A percentile compares a stretch with the other conserved stretches of the same genome.
Conservation (phyloP, 2,329 filamentous ascomycete species). For the Arthrinium puccinioides region DNA sequence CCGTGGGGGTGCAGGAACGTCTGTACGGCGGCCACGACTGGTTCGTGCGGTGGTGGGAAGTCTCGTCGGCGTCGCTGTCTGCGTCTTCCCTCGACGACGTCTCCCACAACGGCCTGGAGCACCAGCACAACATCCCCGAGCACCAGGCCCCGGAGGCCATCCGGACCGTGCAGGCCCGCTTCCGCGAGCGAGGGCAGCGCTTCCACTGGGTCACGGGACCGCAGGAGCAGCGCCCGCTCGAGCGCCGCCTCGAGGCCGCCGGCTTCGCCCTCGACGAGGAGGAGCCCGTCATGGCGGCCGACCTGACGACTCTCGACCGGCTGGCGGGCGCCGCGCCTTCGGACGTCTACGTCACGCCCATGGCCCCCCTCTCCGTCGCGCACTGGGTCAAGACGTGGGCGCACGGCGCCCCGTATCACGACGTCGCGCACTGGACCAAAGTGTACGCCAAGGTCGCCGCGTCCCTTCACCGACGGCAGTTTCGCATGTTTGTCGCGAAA, state of each 20-base stretch:
- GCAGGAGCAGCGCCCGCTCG: conserved; percentile 8
- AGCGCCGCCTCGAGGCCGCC: conserved; percentile 7
- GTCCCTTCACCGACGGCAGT: conserved; percentile 7
- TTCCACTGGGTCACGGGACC: conserved; percentile 13
- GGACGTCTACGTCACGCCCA: neutral
- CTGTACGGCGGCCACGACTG: conserved; percentile 10
- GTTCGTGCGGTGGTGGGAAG: conserved; percentile 10
- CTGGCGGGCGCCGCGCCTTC: neutral
- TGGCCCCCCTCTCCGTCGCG: neutral
- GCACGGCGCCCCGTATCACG: neutral
- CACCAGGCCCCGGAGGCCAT: conserved; percentile 4
- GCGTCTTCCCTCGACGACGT: too few relatives aligned
- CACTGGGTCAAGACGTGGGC: conserved; percentile 10
- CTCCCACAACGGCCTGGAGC: conserved; percentile 11
- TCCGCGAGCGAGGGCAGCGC: conserved; percentile 2
- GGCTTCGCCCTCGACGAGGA: conserved; percentile 8
- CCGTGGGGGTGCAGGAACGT: conserved; percentile 6
- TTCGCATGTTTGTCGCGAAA: conserved; percentile 8
- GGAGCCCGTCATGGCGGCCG: conserved; percentile 7
- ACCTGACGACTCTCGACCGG: conserved; percentile 2
- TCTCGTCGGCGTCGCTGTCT: neutral
- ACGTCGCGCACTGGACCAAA: conserved; percentile 7
- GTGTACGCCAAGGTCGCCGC: conserved; percentile 6
- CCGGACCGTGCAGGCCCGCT: conserved; percentile 6
- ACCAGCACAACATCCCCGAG: conserved; percentile 8